Evolutionary conservation across 768 basidiomycete species (phyloP).

Genomic region (Artomyces pyxidatus): DNA sequence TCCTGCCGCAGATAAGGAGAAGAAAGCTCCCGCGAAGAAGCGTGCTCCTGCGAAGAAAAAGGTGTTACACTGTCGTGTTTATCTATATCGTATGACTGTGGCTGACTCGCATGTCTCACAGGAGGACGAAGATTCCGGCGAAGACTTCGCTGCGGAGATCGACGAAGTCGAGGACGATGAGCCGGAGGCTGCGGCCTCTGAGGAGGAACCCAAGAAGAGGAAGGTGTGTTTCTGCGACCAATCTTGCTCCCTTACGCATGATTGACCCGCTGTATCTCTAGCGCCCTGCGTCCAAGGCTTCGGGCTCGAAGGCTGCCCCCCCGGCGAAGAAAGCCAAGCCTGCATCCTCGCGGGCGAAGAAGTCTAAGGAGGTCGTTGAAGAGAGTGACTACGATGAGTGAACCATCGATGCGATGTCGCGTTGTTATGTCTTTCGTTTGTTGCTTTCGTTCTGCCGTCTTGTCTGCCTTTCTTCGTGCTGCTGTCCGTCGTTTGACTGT

Average conservation of each 20-base stretch:
- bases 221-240: slow-evolving; percentile 37
- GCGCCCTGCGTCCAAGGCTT: slow-evolving; percentile 2
- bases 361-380: slow-evolving; percentile 40
- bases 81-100: neutral
- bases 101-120: slow-evolving; percentile 9
- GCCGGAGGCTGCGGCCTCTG: slow-evolving; percentile 35
- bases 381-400: slow-evolving; percentile 35
- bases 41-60: slow-evolving; percentile 34
- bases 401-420: too few species aligned
- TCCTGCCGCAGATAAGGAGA: slow-evolving; percentile 32
- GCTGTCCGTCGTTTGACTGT: too few species aligned
- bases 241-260: neutral
- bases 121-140: slow-evolving; percentile 35
- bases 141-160: slow-evolving; percentile 39
- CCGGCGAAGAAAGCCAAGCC: slow-evolving; percentile 31
- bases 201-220: slow-evolving; percentile 51
- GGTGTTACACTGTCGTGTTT: slow-evolving; percentile 1
- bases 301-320: neutral
- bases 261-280: slow-evolving; percentile 9
- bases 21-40: slow-evolving; percentile 41
- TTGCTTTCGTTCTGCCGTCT: too few species aligned
- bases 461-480: too few species aligned
- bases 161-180: slow-evolving; percentile 39
- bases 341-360: slow-evolving; percentile 25
- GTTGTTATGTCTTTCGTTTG: too few species aligned